Evolutionary conservation across 2,329 filamentous ascomycete species (phyloP), one percentile per base, ranked within the genome.

Genomic region (Cladophialophora immunda): DNA sequence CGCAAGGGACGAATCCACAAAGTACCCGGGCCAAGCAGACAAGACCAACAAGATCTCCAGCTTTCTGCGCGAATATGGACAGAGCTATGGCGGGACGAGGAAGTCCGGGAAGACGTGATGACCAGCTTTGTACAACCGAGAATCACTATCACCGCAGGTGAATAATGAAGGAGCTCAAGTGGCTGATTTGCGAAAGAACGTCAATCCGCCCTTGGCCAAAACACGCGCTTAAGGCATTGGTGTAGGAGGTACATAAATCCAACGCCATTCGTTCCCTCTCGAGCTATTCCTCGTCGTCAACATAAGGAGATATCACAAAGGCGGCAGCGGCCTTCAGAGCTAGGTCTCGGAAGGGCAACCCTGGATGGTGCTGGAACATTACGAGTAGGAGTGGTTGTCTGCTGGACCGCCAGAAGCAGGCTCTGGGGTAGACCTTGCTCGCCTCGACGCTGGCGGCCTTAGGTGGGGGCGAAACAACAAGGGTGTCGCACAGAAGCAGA

Each of bases 51-150:
- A 65, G 30, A 47, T 50, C 2, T 30, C 56, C 13, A 45, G 19
- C 34, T 65, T 58, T n/a, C 19, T 65, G 11, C 55, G 62, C 11
- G 45, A 58, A 13, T 65, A 59, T 22, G 62, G 56, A 9, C 45
- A 38, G 25, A 65, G 62, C 27, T 55, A 65, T 55, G 55, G 54
- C 1, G 38, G 57, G 34, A 3, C 2, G 38, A 32, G 36, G 7
- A 59, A 50, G 57, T 19, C 29, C 19, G 27, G 50, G 27, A 50
- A 25, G 45, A 25, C 22, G 19, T 19, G 8, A 25, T 25, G 13
- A 25, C 4, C 15, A 41, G 38, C 2, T 17, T 41, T n/a, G 38
- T 2, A 34, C 11, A n/a, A 41, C 38, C 38, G n/a, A n/a, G 38
- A 19, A 41, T n/a, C n/a, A n/a, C n/a, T 17, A n/a, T 41, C 1